Evolutionary conservation across 2,329 filamentous ascomycete species (phyloP), one percentile per base, ranked within the genome.

Genomic region (Ascochyta rabiei): DNA sequence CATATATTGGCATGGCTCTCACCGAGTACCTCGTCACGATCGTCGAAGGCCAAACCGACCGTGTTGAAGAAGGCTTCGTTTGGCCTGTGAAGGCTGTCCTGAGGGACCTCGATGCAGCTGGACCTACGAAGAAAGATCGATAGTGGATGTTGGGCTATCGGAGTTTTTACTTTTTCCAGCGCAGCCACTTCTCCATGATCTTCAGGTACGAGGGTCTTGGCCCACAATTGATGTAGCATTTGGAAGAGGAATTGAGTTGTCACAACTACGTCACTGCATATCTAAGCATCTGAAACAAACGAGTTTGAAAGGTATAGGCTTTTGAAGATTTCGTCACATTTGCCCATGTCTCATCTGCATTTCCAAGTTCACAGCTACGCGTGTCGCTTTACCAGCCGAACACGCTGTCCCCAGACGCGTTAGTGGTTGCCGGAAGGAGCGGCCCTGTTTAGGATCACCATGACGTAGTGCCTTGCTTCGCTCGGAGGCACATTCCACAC

Each of bases 1-100:
- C 84, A 4, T 78, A 77, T 21, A 65, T 69, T 2, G 73, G 73
- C 16, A 76, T 76, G 70, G 71, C 72, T 28, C 50, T 75, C 2
- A 69, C 71, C 0, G 73, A 75, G 60, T 73, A 74, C 38, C 63
- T 76, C 7, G 70, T 72, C 24, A 73, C 72, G 0, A 60, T 71
- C 7, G 62, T 69, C 18, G 68, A 70, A 19, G 69, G 64, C 6
- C 60, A 60, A 34, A 68, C 60, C 3, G 63, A 61, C 21, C 52
- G 57, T 19, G 35, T 69, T 15, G 70, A 73, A 21, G 68, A 73
- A 41, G 71, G 71, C 0, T 75, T 75, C 48, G 72, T 71, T 8
- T 75, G 73, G 73, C 73, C 73, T 7, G 70, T 73, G 3, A 64
- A 57, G 37, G 56, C 58, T 19, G 67, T 74, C 13, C 26, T 75